Percentiles rank a stretch among this genome's conserved stretches.
Evolutionary conservation across 176 grass and related monocot species (phyloP).

Genomic region (Phoenix roebelenii): DNA sequence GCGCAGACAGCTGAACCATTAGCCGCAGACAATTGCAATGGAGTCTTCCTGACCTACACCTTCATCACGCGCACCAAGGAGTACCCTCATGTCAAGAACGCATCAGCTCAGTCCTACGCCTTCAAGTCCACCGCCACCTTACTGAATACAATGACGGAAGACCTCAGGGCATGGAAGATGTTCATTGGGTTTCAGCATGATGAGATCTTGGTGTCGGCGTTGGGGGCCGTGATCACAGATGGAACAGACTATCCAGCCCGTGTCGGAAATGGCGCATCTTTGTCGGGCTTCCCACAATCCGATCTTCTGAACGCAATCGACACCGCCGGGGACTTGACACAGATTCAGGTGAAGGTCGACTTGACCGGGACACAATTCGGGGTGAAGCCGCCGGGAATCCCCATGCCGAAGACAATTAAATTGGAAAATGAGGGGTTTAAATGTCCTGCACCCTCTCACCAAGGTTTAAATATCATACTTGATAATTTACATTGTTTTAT

Average conservation of each 20-base stretch:
- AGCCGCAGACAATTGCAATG: conserved; percentile 58
- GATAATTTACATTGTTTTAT: no score
- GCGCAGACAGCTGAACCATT: not conserved
- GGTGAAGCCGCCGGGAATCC: conserved; percentile 50
- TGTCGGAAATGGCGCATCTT: conserved; percentile 50
- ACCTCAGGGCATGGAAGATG: conserved; percentile 77
- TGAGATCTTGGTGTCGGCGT: conserved; percentile 65
- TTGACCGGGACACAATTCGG: conserved; percentile 85
- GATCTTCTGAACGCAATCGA: conserved; percentile 88
- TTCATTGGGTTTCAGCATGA: conserved; percentile 85
- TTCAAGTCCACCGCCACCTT: conserved; percentile 57
- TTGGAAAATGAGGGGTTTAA: conserved; percentile 52
- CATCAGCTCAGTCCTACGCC: conserved; percentile 81
- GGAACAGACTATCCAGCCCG: conserved; percentile 49
- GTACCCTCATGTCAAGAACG: conserved; percentile 75
- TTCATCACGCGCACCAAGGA: conserved; percentile 77
- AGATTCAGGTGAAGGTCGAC: conserved; percentile 60
- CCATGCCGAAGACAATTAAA: conserved; percentile 90
- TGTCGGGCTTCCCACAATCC: conserved; percentile 54
- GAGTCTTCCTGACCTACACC: conserved; percentile 79
- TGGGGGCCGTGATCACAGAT: conserved; percentile 55
- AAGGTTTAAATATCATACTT: not conserved
- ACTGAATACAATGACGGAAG: conserved; percentile 65
- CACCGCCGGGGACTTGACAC: conserved; percentile 56
- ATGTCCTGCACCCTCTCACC: conserved; percentile 33